A percentile compares a stretch with the other conserved stretches of the same genome.
These are phyloP conservation scores for Inosperma sp. DNA, from an alignment of 768 basidiomycete genomes.

Conservation along the genomic window DNA sequence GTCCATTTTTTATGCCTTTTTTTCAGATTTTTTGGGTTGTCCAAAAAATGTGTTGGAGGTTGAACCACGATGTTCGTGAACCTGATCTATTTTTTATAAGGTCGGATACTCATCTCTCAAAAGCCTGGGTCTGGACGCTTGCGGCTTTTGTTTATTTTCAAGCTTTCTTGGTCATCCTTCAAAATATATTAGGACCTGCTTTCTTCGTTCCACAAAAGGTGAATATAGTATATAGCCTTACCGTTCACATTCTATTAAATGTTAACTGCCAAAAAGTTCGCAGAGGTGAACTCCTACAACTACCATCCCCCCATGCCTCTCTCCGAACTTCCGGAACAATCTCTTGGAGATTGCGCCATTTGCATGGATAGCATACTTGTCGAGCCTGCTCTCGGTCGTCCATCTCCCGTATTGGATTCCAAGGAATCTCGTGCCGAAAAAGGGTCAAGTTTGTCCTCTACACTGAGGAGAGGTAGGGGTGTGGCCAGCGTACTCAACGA, in stretches of 20 bases:
- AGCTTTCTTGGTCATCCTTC: conserved; percentile 55
- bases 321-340: conserved; percentile 67
- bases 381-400: conserved; percentile 38
- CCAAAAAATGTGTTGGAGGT: conserved; percentile 85
- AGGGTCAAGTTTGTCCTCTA: conserved; percentile 10
- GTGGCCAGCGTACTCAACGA: conserved; percentile 34
- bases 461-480: conserved; percentile 22
- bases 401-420: conserved; percentile 32
- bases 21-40: conserved; percentile 73
- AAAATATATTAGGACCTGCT: conserved; percentile 71
- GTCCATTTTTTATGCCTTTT: conserved; percentile 1
- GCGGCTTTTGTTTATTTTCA: conserved; percentile 58
- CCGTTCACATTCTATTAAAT: neutral
- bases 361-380: conserved; percentile 85
- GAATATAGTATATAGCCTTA: conserved; percentile 20
- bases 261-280: conserved; percentile 42
- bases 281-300: conserved; percentile 61
- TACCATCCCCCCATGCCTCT: conserved; percentile 79
- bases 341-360: conserved; percentile 84
- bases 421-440: conserved; percentile 27
- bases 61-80: conserved; percentile 58
- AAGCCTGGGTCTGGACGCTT: conserved; percentile 65
- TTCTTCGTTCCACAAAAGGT: conserved; percentile 80
- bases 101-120: neutral
- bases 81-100: neutral